Evolutionary conservation across 371 early-diverging fungal species (phyloP).

Genomic region (Mucor velutinosus): DNA sequence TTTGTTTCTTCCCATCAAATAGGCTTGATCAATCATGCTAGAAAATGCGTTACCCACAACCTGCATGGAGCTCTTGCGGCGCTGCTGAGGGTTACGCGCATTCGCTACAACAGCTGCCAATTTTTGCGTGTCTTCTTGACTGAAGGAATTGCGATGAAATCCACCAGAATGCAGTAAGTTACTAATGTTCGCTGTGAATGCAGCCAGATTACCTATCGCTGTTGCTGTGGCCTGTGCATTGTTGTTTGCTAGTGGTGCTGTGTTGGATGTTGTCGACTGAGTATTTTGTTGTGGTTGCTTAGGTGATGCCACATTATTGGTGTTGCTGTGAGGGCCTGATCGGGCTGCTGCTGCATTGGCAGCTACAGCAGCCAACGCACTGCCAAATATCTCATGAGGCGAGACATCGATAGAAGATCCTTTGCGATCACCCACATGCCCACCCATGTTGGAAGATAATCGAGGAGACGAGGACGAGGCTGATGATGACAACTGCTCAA

Average conservation of each 20-base stretch:
- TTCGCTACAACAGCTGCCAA: constrained; percentile 23
- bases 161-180: constrained; percentile 26
- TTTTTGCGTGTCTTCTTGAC: constrained; percentile 34
- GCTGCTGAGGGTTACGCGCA: constrained; percentile 9
- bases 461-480: constrained; percentile 6
- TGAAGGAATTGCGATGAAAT: constrained; percentile 21
- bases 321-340: background rate
- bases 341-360: constrained; percentile 22
- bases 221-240: constrained; percentile 23
- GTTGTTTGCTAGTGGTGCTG: constrained; percentile 8
- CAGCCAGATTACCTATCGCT: constrained; percentile 41
- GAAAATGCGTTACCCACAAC: constrained; percentile 18
- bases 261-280: constrained; percentile 17
- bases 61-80: constrained; percentile 23
- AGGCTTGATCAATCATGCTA: constrained; percentile 12
- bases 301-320: background rate
- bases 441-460: constrained; percentile 2
- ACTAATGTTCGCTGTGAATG: constrained; percentile 38
- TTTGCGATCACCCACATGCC: constrained; percentile 12
- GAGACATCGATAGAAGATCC: constrained; percentile 13
- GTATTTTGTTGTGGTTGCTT: constrained; percentile 9
- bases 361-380: constrained; percentile 44
- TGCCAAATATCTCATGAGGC: constrained; percentile 36
- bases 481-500: constrained; percentile 18
- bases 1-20: constrained; percentile 5